A percentile compares a stretch with the other conserved stretches of the same genome.
Evolutionary conservation across 257 asterid species (phyloP).

Genomic region (Fraxinus excelsior): DNA sequence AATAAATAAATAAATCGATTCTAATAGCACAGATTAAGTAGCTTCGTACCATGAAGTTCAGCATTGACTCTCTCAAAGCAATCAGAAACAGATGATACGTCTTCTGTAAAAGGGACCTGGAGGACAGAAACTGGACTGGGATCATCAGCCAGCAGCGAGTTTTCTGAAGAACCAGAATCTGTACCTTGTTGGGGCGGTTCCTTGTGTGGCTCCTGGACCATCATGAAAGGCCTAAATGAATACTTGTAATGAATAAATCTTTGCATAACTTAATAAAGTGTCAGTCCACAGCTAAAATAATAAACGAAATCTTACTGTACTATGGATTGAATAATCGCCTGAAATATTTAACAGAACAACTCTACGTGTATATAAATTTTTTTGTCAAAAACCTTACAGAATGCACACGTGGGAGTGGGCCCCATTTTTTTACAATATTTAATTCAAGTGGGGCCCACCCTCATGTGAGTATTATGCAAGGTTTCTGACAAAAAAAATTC

Average conservation of each 20-base stretch:
- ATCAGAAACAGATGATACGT: constrained; percentile 55
- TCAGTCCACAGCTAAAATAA: background rate
- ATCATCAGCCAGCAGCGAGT: constrained; percentile 73
- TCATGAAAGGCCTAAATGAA: background rate
- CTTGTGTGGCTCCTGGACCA: constrained; percentile 25
- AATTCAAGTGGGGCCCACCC: too few species aligned
- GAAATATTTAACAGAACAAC: background rate
- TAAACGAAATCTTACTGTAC: background rate
- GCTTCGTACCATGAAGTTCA: constrained; percentile 70
- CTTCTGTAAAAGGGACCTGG: constrained; percentile 66
- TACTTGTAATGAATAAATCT: background rate
- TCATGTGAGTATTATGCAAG: too few species aligned
- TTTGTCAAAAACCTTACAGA: too few species aligned
- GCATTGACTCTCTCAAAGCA: constrained; percentile 80
- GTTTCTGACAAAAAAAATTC: too few species aligned
- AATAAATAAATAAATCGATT: background rate
- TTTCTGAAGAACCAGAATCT: constrained; percentile 43
- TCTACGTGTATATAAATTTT: too few species aligned
- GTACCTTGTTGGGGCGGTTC: constrained; percentile 19
- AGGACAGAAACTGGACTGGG: constrained; percentile 86
- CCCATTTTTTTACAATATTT: too few species aligned
- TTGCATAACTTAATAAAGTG: background rate
- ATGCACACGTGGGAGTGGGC: too few species aligned
- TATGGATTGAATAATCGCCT: background rate
- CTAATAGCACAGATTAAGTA: constrained; percentile 9